Evolutionary conservation across 1,284 basidiomycete species (phyloP), one percentile per base, ranked within the genome.

Genomic region (Butyriboletus appendiculatus): DNA sequence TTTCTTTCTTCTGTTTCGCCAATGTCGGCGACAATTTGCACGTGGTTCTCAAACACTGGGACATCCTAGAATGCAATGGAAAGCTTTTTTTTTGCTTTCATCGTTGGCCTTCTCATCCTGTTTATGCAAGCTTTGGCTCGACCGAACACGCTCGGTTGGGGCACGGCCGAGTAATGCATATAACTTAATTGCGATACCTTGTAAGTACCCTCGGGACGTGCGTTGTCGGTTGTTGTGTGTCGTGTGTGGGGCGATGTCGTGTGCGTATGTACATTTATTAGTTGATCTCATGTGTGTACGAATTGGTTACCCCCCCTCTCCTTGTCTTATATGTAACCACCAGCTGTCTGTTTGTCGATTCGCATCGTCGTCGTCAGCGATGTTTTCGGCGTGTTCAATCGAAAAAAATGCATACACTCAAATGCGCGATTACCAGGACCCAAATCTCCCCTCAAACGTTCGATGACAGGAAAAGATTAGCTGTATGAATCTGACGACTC

Each of bases 171-270:
- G 40, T 59, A 56, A 59, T 49, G 48, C 60, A 58, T 60, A 50
- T 60, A 62, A 64, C 52, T 35, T 66, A 52, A 56, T 44, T 2
- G 64, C 48, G 57, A 67, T 65, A 57, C 62, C 64, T 62, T 56
- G 61, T 59, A 57, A 55, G 61, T 62, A 52, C 45, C 42, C 20
- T 44, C 10, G 28, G 14, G 10, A 24, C n/a, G 44, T 48, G 41
- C 30, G 56, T 11, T 45, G 33, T 50, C 14, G n/a, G 15, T 15
- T 8, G 48, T 52, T 5, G 30, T 12, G 10, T 12, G 20, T 30
- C 20, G 34, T 30, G 3, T 28, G 34, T 30, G 2, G 34, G n/a
- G 34, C n/a, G 35, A n/a, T 24, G 33, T 18, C 18, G 54, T 22
- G 40, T 45, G 32, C 28, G 41, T 57, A 24, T 64, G 55, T 56